Evolutionary conservation across 1,139 yeast species (phyloP), one percentile per base, ranked within the genome.

Genomic region (Sugiyamaella paludigena): DNA sequence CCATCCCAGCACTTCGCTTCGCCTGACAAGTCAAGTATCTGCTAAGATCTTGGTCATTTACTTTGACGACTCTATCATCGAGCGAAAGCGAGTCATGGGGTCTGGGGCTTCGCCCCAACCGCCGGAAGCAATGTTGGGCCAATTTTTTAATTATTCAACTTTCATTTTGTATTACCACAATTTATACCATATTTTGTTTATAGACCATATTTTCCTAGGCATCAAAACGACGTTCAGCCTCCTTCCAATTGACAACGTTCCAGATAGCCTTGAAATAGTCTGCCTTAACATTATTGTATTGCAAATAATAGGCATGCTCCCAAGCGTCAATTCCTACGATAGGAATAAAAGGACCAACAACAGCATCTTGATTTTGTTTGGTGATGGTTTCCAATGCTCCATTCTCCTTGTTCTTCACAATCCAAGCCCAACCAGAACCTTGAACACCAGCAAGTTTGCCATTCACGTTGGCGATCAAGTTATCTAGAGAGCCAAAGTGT

Each of bases 301-400:
- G 97, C 73, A 91, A 78, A 79, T 91, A 91, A 77, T 89, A 91
- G 48, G 98, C 97, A 67, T 91, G 98, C 73, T 91, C 98, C 98
- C 98, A 91, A 55, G 98, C 97, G 66, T 91, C 98, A 68, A 91
- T 87, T 47, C 96, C 98, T 53, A 91, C 79, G 69, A 91, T 76
- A 44, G 97, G 96, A 49, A 81, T 77, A 66, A 80, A 77, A 29
- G 79, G 75, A 36, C 88, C 85, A 43, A 85, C 77, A 35, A 87
- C 88, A 36, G 95, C 86, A 72, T 91, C 98, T 72, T 91, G 98
- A 77, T 91, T 91, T 60, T 81, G 77, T 60, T 91, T 87, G 66
- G 91, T 87, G 54, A 88, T 86, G 51, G 91, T 86, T 60, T 87
- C 96, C 64, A 91, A 70, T 45, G 83, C 79, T 59, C 92, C 92